Evolutionary conservation across 2,329 filamentous ascomycete species (phyloP).

Genomic region (Aspergillus pseudoglaucus): DNA sequence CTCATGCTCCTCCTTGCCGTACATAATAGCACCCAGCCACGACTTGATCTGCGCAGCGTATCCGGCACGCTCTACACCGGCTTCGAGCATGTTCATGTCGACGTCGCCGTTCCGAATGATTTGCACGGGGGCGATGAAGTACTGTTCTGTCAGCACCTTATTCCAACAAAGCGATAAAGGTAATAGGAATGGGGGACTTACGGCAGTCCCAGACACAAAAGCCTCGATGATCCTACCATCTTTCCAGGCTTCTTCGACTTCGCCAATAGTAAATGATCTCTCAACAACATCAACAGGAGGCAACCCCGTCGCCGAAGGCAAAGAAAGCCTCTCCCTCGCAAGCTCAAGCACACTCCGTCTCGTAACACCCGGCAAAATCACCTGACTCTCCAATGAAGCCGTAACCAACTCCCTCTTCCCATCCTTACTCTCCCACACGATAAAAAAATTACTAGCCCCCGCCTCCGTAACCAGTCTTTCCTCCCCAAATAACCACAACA

Average conservation of each 20-base stretch:
- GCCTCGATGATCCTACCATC: conserved; percentile 77
- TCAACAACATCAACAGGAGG: conserved; percentile 79
- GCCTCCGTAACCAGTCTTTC: conserved; percentile 80
- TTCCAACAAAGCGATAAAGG: neutral
- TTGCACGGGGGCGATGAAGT: conserved; percentile 64
- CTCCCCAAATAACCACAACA: conserved; percentile 85
- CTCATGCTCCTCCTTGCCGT: conserved; percentile 59
- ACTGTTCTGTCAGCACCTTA: conserved; percentile 44
- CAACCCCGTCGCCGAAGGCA: conserved; percentile 21
- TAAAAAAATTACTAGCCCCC: conserved; percentile 86
- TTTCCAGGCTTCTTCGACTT: conserved; percentile 63
- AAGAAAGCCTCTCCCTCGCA: conserved; percentile 53
- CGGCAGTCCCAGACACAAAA: conserved; percentile 81
- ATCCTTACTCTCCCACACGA: conserved; percentile 61
- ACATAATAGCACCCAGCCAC: conserved; percentile 68
- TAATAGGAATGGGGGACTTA: conserved; percentile 42
- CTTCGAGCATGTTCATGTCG: conserved; percentile 50
- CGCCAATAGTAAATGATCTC: conserved; percentile 72
- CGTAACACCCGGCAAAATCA: conserved; percentile 88
- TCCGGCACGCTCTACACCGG: conserved; percentile 22
- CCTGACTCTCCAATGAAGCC: conserved; percentile 70
- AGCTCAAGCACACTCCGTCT: conserved; percentile 71
- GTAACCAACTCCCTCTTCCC: conserved; percentile 68
- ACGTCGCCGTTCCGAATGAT: conserved; percentile 61
- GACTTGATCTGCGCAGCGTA: conserved; percentile 50